phyloP scores from a whole-genome alignment of 1,284 basidiomycete genomes.

The Agroathelia rolfsii region DNA sequence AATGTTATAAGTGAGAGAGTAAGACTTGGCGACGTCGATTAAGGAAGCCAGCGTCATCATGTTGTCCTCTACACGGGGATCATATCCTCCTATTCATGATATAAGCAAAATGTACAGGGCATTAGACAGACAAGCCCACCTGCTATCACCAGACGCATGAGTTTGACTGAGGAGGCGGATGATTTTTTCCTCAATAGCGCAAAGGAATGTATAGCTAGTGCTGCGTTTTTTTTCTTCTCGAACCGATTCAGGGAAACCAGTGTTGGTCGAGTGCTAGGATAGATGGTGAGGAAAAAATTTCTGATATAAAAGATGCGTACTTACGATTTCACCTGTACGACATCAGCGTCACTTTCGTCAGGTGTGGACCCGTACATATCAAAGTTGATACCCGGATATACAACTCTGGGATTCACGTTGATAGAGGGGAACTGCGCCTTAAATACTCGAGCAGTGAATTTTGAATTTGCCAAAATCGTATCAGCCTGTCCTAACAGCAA shows the following conservation, averaged over 20 bases:
- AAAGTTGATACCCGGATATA: conserved; percentile 90
- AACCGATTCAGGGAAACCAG: conserved; percentile 91
- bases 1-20: conserved; percentile 45
- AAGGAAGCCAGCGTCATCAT: conserved; percentile 51
- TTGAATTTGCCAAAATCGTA: conserved; percentile 85
- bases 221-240: conserved; percentile 90
- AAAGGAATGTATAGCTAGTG: conserved; percentile 77
- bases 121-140: conserved; percentile 33
- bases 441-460: conserved; percentile 81
- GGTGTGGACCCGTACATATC: conserved; percentile 48
- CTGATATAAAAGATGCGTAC: conserved; percentile 18
- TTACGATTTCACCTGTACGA: conserved; percentile 58
- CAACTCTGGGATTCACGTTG: conserved; percentile 51
- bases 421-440: conserved; percentile 70
- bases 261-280: conserved; percentile 50
- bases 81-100: conserved; percentile 48
- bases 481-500: conserved; percentile 66
- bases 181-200: conserved; percentile 30
- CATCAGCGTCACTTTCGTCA: conserved; percentile 36
- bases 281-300: background rate
- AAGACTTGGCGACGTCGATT: conserved; percentile 41
- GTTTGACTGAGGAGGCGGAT: conserved; percentile 10
- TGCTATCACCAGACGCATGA: conserved; percentile 62
- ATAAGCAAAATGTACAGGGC: conserved; percentile 2
- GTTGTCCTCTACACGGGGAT: conserved; percentile 63